Conservation (phyloP, 169 alveolate genomes). For the Perkinsus olseni region DNA sequence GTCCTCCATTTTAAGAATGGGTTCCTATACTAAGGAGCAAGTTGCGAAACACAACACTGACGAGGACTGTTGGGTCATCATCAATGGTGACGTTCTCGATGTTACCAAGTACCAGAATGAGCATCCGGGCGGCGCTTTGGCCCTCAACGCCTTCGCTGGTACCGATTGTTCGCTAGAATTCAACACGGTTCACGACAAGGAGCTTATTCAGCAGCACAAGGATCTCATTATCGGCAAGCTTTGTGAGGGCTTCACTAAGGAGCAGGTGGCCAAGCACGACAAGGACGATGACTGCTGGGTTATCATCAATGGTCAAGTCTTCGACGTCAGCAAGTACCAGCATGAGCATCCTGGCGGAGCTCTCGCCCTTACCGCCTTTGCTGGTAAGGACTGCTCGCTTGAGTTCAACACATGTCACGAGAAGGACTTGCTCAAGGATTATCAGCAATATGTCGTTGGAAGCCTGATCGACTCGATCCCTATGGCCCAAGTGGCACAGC, state of each 20-base stretch:
- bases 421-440: not conserved
- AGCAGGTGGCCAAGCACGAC: slow-evolving; percentile 29
- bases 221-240: not conserved
- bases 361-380: not conserved
- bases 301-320: slow-evolving; percentile 50
- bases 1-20: not conserved
- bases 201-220: not conserved
- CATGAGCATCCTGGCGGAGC: slow-evolving; percentile 59
- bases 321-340: slow-evolving; percentile 49
- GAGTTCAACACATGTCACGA: slow-evolving; percentile 3
- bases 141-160: not conserved
- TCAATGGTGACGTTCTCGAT: slow-evolving; percentile 49
- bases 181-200: not conserved
- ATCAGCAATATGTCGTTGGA: not conserved
- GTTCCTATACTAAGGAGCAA: slow-evolving; percentile 13
- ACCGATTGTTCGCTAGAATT: not conserved
- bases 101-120: slow-evolving; percentile 40
- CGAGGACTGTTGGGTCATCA: slow-evolving; percentile 48
- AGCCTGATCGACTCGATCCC: not conserved
- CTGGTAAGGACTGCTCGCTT: not conserved
- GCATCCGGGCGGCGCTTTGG: slow-evolving; percentile 60
- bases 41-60: slow-evolving; percentile 38
- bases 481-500: not conserved
- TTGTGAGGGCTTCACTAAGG: not conserved
- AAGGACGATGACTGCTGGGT: slow-evolving; percentile 51